phyloP scores from a whole-genome alignment of 768 basidiomycete genomes.

The Lenzites betulinus region DNA sequence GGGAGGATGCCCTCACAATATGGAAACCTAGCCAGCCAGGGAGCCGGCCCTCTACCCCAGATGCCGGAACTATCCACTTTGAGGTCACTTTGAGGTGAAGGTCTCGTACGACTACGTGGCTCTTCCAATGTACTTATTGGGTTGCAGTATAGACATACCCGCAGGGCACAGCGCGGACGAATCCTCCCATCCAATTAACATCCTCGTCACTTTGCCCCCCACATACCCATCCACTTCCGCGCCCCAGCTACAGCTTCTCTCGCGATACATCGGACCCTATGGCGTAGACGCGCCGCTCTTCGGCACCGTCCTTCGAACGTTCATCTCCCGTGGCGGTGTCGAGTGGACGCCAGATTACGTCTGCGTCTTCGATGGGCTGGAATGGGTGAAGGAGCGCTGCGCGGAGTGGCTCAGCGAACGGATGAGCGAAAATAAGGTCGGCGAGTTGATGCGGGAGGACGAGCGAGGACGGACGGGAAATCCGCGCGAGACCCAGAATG shows the following conservation, averaged over 20 bases:
- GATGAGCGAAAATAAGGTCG: slow-evolving; percentile 54
- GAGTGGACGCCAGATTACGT: slow-evolving; percentile 75
- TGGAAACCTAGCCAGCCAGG: slow-evolving; percentile 43
- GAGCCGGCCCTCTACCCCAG: slow-evolving; percentile 19
- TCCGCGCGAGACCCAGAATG: slow-evolving; percentile 40
- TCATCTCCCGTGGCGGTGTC: slow-evolving; percentile 74
- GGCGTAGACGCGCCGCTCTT: slow-evolving; percentile 75
- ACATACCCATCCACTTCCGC: slow-evolving; percentile 68
- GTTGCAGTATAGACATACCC: slow-evolving; percentile 2
- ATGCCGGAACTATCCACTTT: slow-evolving; percentile 55
- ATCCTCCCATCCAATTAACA: slow-evolving; percentile 19
- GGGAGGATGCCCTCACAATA: slow-evolving; percentile 60
- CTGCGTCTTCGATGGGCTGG: slow-evolving; percentile 87
- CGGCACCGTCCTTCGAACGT: slow-evolving; percentile 76
- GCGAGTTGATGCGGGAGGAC: slow-evolving; percentile 59
- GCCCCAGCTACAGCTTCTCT: slow-evolving; percentile 84
- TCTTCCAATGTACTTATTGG: slow-evolving; percentile 1
- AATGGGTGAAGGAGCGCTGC: slow-evolving; percentile 69
- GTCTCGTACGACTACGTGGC: slow-evolving; percentile 27
- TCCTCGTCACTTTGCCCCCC: slow-evolving; percentile 46
- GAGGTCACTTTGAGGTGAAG: slow-evolving; percentile 65
- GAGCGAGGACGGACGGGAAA: slow-evolving; percentile 14
- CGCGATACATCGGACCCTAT: slow-evolving; percentile 80
- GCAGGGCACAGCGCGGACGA: background rate
- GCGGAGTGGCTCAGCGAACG: slow-evolving; percentile 72